These are phyloP conservation scores for Stipa capillata DNA, from an alignment of 176 grass and related monocot species.

Conservation along the genomic window DNA sequence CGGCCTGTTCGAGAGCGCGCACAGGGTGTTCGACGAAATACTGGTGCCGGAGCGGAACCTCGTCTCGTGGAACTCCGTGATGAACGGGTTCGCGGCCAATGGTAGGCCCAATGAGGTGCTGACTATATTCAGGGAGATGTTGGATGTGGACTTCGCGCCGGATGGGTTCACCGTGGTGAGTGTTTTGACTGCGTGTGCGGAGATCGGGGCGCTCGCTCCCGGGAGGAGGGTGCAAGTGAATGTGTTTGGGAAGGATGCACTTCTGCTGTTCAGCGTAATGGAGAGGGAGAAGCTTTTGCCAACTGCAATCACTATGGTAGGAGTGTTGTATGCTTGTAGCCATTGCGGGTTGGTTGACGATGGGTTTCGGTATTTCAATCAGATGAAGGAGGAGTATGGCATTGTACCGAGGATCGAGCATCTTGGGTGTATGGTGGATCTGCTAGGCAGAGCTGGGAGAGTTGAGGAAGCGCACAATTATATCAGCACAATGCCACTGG, in stretches of 20 bases:
- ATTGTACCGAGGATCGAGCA: slow-evolving; percentile 71
- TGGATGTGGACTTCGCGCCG: slow-evolving; percentile 10
- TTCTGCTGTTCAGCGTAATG: slow-evolving; percentile 59
- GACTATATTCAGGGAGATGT: slow-evolving; percentile 58
- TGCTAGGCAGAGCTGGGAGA: slow-evolving; percentile 63
- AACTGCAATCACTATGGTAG: slow-evolving; percentile 75
- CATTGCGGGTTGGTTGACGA: slow-evolving; percentile 77
- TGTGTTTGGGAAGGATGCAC: slow-evolving; percentile 64
- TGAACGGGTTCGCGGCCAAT: slow-evolving; percentile 67
- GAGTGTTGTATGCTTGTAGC: slow-evolving; percentile 84
- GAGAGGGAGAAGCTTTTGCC: slow-evolving; percentile 54
- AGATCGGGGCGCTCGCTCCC: slow-evolving; percentile 47
- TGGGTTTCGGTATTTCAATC: slow-evolving; percentile 72
- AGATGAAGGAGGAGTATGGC: slow-evolving; percentile 48
- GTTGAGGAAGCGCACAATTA: slow-evolving; percentile 72
- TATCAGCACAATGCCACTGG: slow-evolving; percentile 58
- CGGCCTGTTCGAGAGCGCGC: slow-evolving; percentile 55
- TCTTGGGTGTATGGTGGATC: slow-evolving; percentile 82
- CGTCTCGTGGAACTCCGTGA: slow-evolving; percentile 73
- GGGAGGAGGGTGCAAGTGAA: slow-evolving; percentile 66
- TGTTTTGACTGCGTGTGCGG: slow-evolving; percentile 51
- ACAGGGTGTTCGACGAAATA: slow-evolving; percentile 75
- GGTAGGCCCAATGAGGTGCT: slow-evolving; percentile 71
- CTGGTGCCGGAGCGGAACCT: slow-evolving; percentile 36
- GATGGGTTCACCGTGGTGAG: slow-evolving; percentile 79